Conservation (phyloP, 768 basidiomycete species). For the Boletus pseudopeckii region DNA sequence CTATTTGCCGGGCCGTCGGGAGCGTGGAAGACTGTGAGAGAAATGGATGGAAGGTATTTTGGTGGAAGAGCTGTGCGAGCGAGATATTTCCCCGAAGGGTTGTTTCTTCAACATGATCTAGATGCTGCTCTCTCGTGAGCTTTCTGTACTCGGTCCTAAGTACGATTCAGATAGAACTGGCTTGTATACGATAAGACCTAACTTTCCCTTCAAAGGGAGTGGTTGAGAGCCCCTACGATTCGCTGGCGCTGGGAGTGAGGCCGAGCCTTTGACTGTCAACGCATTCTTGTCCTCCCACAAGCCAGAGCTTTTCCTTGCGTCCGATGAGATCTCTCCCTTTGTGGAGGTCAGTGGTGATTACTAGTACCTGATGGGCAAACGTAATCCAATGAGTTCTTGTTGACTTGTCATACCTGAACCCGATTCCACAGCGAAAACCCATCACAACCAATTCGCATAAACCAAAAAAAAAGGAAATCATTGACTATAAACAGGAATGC, state of each 20-base stretch:
- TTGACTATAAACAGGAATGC: slow-evolving; percentile 18
- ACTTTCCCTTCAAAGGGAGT: too few species aligned
- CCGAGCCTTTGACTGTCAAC: too few species aligned
- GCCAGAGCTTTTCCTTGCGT: too few species aligned
- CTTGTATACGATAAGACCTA: too few species aligned
- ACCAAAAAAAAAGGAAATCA: slow-evolving; percentile 6
- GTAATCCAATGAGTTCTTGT: not conserved
- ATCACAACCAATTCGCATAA: slow-evolving; percentile 16
- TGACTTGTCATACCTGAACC: not conserved
- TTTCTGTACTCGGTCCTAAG: not conserved
- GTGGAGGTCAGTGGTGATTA: too few species aligned
- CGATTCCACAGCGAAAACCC: not conserved
- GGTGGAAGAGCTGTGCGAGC: slow-evolving; percentile 83
- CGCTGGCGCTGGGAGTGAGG: too few species aligned
- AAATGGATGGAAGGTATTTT: slow-evolving; percentile 90
- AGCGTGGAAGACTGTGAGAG: slow-evolving; percentile 94
- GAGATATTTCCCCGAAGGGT: slow-evolving; percentile 69
- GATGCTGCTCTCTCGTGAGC: slow-evolving; percentile 36
- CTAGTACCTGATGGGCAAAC: too few species aligned
- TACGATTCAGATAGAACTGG: too few species aligned
- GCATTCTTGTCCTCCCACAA: too few species aligned
- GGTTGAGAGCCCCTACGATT: too few species aligned
- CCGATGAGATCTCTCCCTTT: too few species aligned
- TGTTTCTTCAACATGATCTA: slow-evolving; percentile 49
- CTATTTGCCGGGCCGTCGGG: slow-evolving; percentile 88